phyloP scores from a whole-genome alignment of 2,329 filamentous ascomycete species.

The Clarireedia hainanense region DNA sequence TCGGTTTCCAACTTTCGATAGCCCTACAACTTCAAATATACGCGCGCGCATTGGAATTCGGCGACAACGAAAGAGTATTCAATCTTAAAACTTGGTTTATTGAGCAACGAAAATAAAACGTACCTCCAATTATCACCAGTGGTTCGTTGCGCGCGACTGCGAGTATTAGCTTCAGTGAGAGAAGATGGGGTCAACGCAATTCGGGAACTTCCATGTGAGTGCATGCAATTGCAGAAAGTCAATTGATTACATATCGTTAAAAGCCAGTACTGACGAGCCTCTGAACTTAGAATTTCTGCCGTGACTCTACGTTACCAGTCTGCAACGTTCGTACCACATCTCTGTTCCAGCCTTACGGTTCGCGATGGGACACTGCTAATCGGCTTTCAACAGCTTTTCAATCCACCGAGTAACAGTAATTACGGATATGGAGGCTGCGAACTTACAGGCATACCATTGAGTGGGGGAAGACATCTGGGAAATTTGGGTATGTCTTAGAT shows the following conservation, averaged over 20 bases:
- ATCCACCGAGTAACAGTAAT: conserved; percentile 27
- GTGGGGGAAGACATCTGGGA: conserved; percentile 57
- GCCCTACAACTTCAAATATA: neutral
- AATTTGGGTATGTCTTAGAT: conserved; percentile 63
- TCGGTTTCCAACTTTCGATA: neutral
- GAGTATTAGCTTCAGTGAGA: neutral
- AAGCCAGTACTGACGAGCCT: conserved; percentile 10
- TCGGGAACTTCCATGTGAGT: conserved; percentile 49
- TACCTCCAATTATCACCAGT: neutral
- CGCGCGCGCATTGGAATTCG: conserved; percentile 3
- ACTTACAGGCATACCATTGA: conserved; percentile 66
- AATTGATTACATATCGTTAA: conserved; percentile 2
- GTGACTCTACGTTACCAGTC: conserved; percentile 72
- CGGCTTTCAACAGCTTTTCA: conserved; percentile 51
- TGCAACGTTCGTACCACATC: conserved; percentile 62
- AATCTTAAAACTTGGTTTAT: conserved; percentile 4
- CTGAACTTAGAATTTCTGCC: conserved; percentile 63
- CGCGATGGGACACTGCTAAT: conserved; percentile 12
- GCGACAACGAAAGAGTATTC: conserved; percentile 3
- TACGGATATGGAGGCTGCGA: conserved; percentile 53
- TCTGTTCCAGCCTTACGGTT: neutral
- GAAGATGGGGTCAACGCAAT: conserved; percentile 34
- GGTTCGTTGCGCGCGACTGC: neutral
- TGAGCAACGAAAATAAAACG: neutral
- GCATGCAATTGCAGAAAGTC: neutral